phyloP scores from a whole-genome alignment of 768 basidiomycete species.

The Mycena chlorophos region DNA sequence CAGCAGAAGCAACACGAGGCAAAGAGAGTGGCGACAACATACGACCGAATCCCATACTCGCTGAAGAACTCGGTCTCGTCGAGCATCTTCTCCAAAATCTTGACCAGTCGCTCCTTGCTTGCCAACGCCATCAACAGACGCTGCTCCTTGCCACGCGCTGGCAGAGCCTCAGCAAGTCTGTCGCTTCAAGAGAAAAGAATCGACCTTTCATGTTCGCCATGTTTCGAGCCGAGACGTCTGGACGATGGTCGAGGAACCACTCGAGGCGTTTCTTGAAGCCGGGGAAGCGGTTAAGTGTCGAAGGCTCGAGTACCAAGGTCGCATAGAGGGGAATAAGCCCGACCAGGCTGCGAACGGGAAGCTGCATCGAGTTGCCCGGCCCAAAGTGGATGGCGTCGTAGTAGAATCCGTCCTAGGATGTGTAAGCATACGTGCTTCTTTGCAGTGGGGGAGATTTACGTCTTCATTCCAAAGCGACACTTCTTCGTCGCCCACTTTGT shows the following conservation, averaged over 20 bases:
- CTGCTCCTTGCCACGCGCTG: conserved; percentile 73
- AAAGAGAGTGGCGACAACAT: conserved; percentile 33
- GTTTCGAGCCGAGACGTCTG: conserved; percentile 82
- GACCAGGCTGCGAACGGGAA: conserved; percentile 92
- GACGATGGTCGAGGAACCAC: conserved; percentile 96
- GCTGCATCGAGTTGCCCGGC: conserved; percentile 77
- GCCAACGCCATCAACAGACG: conserved; percentile 87
- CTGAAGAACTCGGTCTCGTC: conserved; percentile 97
- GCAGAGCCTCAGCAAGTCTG: conserved; percentile 1
- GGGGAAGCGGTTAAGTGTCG: conserved; percentile 85
- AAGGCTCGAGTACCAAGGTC: conserved; percentile 89
- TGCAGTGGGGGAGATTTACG: too few species aligned
- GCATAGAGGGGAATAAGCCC: conserved; percentile 98
- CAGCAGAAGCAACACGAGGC: not conserved
- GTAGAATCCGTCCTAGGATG: conserved; percentile 53
- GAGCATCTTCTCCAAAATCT: conserved; percentile 93
- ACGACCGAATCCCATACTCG: conserved; percentile 96
- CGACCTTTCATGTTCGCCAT: conserved; percentile 89
- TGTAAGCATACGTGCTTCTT: too few species aligned
- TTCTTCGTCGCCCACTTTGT: conserved; percentile 73
- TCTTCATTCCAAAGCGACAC: conserved; percentile 91
- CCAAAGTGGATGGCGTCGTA: conserved; percentile 96
- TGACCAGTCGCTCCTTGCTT: conserved; percentile 84
- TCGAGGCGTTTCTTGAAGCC: conserved; percentile 99
- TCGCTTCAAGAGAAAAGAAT: not conserved